phyloP scores from a whole-genome alignment of 1,139 yeast species.

The Kurtzmaniella natalensis region DNA sequence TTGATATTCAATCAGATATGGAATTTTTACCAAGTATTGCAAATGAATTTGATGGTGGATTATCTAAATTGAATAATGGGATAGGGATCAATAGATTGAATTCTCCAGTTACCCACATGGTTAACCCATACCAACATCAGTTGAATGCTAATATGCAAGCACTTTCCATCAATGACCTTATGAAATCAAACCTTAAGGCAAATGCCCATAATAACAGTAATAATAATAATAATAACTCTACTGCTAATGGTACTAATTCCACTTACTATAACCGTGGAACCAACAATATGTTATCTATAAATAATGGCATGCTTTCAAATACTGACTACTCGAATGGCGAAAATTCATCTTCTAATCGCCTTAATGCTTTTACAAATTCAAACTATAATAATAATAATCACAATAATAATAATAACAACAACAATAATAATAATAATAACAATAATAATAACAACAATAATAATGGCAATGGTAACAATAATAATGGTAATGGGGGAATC shows the following conservation, averaged over 20 bases:
- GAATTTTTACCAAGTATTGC: constrained; percentile 60
- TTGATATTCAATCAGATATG: constrained; percentile 65
- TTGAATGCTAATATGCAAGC: not conserved
- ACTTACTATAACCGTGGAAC: too few species aligned
- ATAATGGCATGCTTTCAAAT: too few species aligned
- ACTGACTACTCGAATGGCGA: too few species aligned
- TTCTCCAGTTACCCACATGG: not conserved
- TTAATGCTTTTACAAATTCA: not conserved
- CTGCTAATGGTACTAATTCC: not conserved
- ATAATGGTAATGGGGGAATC: not conserved
- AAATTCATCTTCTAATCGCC: too few species aligned
- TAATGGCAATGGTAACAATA: not conserved
- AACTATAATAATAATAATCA: not conserved
- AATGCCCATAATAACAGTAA: not conserved
- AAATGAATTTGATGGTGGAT: constrained; percentile 9
- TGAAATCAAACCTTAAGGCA: too few species aligned
- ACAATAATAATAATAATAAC: not conserved
- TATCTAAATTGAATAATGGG: not conserved
- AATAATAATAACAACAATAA: not conserved
- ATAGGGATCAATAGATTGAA: not conserved
- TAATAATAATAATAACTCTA: not conserved
- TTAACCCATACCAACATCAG: constrained; percentile 1
- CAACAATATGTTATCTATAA: too few species aligned
- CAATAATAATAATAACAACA: not conserved
- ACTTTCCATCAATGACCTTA: not conserved